Evolutionary conservation across 2,329 filamentous ascomycete genomes (phyloP).

Genomic region (Ophiostoma sp.): DNA sequence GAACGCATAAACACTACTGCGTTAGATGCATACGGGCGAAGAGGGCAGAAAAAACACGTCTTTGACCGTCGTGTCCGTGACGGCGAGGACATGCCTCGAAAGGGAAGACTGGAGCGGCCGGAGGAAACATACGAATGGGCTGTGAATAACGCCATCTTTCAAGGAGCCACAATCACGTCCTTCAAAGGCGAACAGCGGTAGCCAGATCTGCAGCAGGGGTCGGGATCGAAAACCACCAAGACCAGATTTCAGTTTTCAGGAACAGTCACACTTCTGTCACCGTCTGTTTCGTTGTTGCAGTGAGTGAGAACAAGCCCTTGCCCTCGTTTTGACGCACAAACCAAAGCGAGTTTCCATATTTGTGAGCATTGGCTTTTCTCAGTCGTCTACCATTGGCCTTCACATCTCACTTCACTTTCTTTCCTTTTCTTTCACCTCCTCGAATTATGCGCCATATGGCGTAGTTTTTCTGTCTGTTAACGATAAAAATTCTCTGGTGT

Average conservation of each 20-base stretch:
- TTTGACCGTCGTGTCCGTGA: not conserved
- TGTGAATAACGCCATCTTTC: not conserved
- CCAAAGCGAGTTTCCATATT: not conserved
- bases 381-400: not conserved
- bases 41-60: not conserved
- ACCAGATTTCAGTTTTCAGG: not conserved
- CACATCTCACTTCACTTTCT: not conserved
- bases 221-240: not conserved
- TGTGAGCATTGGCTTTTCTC: not conserved
- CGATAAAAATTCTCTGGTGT: not conserved
- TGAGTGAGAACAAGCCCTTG: not conserved
- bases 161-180: not conserved
- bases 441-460: not conserved
- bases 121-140: not conserved
- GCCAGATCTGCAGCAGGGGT: constrained; percentile 13
- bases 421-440: not conserved
- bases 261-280: not conserved
- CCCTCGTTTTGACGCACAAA: constrained; percentile 12
- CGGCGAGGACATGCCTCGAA: constrained; percentile 1
- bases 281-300: not conserved
- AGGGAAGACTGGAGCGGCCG: not conserved
- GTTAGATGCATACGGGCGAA: constrained; percentile 6
- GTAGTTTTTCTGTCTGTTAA: not conserved
- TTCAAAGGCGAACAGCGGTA: not conserved
- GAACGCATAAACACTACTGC: constrained; percentile 15